Evolutionary conservation across 1,139 yeast genomes (phyloP), one percentile per base, ranked within the genome.

Genomic region (Debaryomycetaceae sp.): DNA sequence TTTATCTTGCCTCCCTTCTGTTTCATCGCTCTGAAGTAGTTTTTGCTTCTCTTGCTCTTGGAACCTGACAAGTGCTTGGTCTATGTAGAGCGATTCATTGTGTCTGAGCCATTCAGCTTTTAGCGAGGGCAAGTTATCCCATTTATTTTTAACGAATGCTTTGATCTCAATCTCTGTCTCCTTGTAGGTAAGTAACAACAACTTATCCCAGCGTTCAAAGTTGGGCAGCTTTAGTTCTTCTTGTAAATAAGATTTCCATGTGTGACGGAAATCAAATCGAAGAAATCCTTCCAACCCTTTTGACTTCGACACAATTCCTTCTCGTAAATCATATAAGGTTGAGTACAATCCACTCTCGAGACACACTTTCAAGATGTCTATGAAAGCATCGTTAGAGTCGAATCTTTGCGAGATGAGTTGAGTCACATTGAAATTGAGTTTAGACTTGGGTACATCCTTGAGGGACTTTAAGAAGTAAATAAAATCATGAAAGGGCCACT

Each of bases 401-500:
- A 58, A 57, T 45, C 53, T 58, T 5, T 40, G 29, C 4, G 48
- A 24, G 6, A 67, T 53, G 6, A 59, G 45, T 3, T 56, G 50
- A 23, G 58, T 45, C 0, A 63, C 50, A 36, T 59, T 55, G 31
- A 58, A 58, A 43, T 61, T 63, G 42, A 73, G 57, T 38, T 53
- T 56, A 2, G 53, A 54, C 41, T 53, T 62, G 2, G 77, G 76
- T 0, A 76, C 69, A 51, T 60, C 31, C 8, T 11, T 27, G 11
- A 27, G 31, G 8, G 31, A 27, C 31, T 27, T 27, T 5, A 72
- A 50, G 40, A 62, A 69, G 45, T 63, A 68, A 36, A 66, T 60
- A 54, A 68, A 63, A 2, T 60, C 52, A 1, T 63, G 62, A 4
- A 59, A 34, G 9, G 59, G 51, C 78, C 78, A 73, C 5, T 49